Evolutionary conservation across 2,329 filamentous ascomycete species (phyloP).

Genomic region (Botrytis deweyae): DNA sequence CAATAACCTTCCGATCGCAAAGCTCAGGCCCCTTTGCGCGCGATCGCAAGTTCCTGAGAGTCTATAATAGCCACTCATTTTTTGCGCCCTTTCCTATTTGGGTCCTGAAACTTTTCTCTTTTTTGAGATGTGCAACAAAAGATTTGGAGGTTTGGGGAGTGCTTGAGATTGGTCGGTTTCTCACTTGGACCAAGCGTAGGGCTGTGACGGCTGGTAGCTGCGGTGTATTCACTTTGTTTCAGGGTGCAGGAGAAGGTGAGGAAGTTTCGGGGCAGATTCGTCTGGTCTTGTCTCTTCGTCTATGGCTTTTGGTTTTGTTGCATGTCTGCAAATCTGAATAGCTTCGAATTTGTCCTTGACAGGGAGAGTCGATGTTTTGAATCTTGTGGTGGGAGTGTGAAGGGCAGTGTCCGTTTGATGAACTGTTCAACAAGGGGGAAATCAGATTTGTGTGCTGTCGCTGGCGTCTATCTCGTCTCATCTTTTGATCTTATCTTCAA

Average conservation of each 20-base stretch:
- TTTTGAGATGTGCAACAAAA: slow-evolving; percentile 3
- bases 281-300: not conserved
- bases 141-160: not conserved
- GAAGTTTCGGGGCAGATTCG: not conserved
- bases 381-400: not conserved
- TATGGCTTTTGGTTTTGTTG: not conserved
- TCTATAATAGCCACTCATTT: not conserved
- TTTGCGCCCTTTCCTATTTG: not conserved
- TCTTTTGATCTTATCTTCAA: not conserved
- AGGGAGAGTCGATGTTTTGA: not conserved
- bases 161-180: not conserved
- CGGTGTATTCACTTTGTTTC: not conserved
- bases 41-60: not conserved
- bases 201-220: not conserved
- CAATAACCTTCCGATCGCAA: not conserved
- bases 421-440: not conserved
- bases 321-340: not conserved
- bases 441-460: not conserved
- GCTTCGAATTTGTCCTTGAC: not conserved
- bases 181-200: not conserved
- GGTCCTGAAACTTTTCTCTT: not conserved
- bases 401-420: not conserved
- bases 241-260: no score
- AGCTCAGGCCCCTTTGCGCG: not conserved
- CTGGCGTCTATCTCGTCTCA: not conserved